Base-by-base conservation (phyloP, 345 rosid genomes). In the Xanthoceras sorbifolium region DNA sequence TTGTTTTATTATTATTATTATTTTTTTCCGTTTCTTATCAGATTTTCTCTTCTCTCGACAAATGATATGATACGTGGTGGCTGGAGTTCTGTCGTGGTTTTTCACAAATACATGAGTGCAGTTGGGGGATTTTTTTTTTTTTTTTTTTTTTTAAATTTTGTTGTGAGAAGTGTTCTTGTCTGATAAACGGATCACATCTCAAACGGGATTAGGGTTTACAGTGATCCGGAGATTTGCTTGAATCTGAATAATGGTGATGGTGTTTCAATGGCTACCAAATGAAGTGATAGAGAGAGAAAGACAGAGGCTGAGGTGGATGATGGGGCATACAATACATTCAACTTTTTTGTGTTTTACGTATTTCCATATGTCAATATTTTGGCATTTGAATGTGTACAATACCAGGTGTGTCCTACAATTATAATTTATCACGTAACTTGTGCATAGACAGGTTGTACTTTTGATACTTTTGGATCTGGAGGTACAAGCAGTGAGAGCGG, bases 151-250 rank as follows among this genome's bases (percentile, higher is more conserved):
- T 17, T 25, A 7, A 9, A 1, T 2, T 26, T 48, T 50, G 25
- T 57, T 55, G 28, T 17, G 28, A 57, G 62, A 4, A 23, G 23
- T 9, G 26, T 9, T 32, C 26, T 26, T 23, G n/a, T n/a, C 22
- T 67, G 71, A 54, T 9, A 14, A 26, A 28, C 23, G 57, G 36
- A 65, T 73, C 55, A 62, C 82, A 64, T 79, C 57, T 75, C 26
- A 57, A 1, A n/a, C n/a, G 3, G 62, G 61, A 79, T 84, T 82
- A 83, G 89, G 83, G 82, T 76, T 81, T 42, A 76, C 38, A 17
- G 73, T 38, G 76, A 81, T 28, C 67, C 78, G 83, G 32, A 76
- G 77, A 79, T 78, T n/a, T 70, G 87, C 78, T 83, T 78, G 79
- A 60, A 76, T 74, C 61, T 77, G 20, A 61, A 71, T 76, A 61